Conservation (phyloP, 2,329 filamentous ascomycete species). For the Venturia nashicola region DNA sequence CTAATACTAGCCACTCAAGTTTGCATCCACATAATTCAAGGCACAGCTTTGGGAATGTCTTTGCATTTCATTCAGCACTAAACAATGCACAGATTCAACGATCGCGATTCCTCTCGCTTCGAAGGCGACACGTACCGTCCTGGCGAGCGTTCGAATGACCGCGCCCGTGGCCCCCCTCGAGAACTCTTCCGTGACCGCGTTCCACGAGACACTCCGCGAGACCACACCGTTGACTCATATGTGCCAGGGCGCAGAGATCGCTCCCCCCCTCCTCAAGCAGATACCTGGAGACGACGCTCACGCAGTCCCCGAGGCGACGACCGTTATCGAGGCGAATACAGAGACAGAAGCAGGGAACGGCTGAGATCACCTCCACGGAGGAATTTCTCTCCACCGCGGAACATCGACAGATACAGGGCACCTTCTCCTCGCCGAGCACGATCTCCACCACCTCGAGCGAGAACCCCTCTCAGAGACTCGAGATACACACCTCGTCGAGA, state of each 20-base stretch:
- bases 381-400: constrained; percentile 21
- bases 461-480: constrained; percentile 16
- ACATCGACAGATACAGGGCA: constrained; percentile 22
- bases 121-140: constrained; percentile 18
- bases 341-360: constrained; percentile 24
- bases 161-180: background rate
- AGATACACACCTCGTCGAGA: constrained; percentile 17
- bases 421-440: background rate
- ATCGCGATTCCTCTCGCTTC: background rate
- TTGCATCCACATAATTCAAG: background rate
- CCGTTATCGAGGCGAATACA: constrained; percentile 2
- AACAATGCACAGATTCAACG: constrained; percentile 26
- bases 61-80: background rate
- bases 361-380: constrained; percentile 38
- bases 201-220: background rate
- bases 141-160: constrained; percentile 2
- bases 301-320: constrained; percentile 21
- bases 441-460: constrained; percentile 2
- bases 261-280: constrained; percentile 21
- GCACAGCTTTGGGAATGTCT: background rate
- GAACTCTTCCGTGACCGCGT: constrained; percentile 1
- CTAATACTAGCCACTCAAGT: background rate
- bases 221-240: background rate
- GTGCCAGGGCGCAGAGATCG: constrained; percentile 22
- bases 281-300: constrained; percentile 24